A percentile compares a stretch with the other conserved stretches of the same genome.
Conservation (phyloP, 2,329 filamentous ascomycete species). For the Stemphylium vesicarium region DNA sequence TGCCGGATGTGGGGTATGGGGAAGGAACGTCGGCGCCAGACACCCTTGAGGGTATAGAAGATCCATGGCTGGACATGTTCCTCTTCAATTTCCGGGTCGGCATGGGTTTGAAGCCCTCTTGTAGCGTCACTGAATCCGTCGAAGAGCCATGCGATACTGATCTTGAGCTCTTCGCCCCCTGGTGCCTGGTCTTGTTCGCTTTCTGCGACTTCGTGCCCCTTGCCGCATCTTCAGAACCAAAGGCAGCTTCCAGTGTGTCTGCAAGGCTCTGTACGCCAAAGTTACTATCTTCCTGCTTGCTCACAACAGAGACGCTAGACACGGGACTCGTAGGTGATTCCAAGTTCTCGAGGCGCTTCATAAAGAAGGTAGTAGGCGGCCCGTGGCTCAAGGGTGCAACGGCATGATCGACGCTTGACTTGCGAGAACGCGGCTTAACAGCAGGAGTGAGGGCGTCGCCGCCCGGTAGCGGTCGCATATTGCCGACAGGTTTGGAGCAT, state of each 20-base stretch:
- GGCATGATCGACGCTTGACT: conserved; percentile 47
- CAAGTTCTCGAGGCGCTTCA: conserved; percentile 61
- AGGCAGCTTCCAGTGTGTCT: conserved; percentile 57
- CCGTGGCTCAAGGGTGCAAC: conserved; percentile 41
- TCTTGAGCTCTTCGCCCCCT: conserved; percentile 36
- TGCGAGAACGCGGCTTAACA: conserved; percentile 44
- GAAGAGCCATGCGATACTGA: conserved; percentile 32
- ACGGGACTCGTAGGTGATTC: conserved; percentile 48
- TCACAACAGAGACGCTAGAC: conserved; percentile 17
- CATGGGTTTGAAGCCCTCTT: conserved; percentile 28
- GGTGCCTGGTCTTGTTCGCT: conserved; percentile 34
- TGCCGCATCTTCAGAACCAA: conserved; percentile 37
- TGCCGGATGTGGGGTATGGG: conserved; percentile 56
- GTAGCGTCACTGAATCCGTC: conserved; percentile 20
- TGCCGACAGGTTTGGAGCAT: conserved; percentile 10
- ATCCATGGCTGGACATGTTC: conserved; percentile 29
- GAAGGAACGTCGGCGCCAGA: conserved; percentile 41
- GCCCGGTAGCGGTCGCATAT: conserved; percentile 46
- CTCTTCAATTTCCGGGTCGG: conserved; percentile 30
- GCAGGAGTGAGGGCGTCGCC: conserved; percentile 43
- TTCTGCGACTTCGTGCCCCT: conserved; percentile 33
- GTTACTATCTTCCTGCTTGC: conserved; percentile 50
- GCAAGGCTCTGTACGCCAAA: conserved; percentile 65
- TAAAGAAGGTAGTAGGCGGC: conserved; percentile 66
- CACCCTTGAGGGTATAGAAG: conserved; percentile 34